Evolutionary conservation across 306 rosid genomes (phyloP), one percentile per base, ranked within the genome.

Genomic region (Rosa multiflora): DNA sequence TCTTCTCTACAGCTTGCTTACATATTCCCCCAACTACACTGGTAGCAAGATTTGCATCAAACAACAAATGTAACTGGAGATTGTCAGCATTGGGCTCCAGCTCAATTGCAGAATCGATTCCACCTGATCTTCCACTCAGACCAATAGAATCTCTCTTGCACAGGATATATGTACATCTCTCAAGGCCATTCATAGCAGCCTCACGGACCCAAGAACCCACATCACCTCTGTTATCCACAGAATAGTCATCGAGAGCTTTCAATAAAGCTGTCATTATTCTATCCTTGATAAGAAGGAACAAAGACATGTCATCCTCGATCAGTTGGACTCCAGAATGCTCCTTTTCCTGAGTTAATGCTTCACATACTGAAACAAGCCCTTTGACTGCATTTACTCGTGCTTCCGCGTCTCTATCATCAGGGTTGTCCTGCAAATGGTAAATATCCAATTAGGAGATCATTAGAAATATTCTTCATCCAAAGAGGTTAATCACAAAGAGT

Each of bases 191-290:
- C 90, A 92, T 76, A 26, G 99, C 95, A 86, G 93, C 98, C 83
- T 91, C 99, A 3, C 99, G 95, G 76, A 95, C 98, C 99, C 99
- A 92, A 85, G 99, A 95, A 73, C 99, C 99, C 53, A 95, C 98
- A 84, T 95, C 98, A 67, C 99, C 99, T 95, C 99, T 87, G 80
- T 91, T 92, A 82, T 95, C 99, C 61, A 92, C 93, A 82, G 99
- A 95, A 81, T 92, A 95, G 83, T 95, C 99, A 79, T 91, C 96
- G 17, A 95, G 92, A 43, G 99, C 96, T 89, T 85, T 86, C 74
- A 92, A 86, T 78, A 95, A 84, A 86, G 86, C 78, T 64, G 26
- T 37, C 89, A 92, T 88, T 83, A 92, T 92, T 86, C 89, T 90
- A 66, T 88, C 88, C 90, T 93, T 95, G 81, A 95, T 90, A 63